These are phyloP conservation scores for Puccinia hordei DNA, from an alignment of 1,284 basidiomycete genomes.

Conservation along the genomic window DNA sequence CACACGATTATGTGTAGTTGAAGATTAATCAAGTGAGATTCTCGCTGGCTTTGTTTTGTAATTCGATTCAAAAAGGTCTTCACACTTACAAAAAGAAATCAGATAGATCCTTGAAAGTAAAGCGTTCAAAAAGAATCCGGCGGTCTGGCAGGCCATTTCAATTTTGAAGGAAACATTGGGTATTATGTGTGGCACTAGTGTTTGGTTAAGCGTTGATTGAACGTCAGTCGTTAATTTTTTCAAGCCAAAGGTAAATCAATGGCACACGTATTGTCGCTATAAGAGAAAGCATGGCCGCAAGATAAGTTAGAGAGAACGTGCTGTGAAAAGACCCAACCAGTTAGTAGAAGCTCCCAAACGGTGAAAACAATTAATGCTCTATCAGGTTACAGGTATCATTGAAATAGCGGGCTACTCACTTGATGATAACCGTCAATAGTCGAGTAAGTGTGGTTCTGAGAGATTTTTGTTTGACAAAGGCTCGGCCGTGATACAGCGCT, in stretches of 20 bases:
- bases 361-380: background rate
- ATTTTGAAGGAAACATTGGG: conserved; percentile 6
- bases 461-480: conserved; percentile 1
- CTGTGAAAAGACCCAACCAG: background rate
- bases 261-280: conserved; percentile 2
- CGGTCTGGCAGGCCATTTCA: conserved; percentile 20
- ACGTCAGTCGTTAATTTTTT: background rate
- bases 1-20: background rate
- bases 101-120: conserved; percentile 26
- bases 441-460: conserved; percentile 1
- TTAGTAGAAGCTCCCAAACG: background rate
- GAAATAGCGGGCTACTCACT: background rate
- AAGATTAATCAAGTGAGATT: background rate
- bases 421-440: background rate
- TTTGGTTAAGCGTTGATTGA: background rate
- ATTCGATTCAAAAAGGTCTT: background rate
- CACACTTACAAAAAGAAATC: conserved; percentile 18
- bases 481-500: conserved; percentile 7
- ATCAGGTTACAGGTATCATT: background rate
- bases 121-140: conserved; percentile 10
- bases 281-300: conserved; percentile 15
- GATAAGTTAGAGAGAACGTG: conserved; percentile 19
- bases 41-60: background rate
- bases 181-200: conserved; percentile 21
- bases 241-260: background rate